These are phyloP conservation scores for Globisporangium cylindrosporum DNA, from an alignment of 352 stramenopile genomes.

Conservation along the genomic window DNA sequence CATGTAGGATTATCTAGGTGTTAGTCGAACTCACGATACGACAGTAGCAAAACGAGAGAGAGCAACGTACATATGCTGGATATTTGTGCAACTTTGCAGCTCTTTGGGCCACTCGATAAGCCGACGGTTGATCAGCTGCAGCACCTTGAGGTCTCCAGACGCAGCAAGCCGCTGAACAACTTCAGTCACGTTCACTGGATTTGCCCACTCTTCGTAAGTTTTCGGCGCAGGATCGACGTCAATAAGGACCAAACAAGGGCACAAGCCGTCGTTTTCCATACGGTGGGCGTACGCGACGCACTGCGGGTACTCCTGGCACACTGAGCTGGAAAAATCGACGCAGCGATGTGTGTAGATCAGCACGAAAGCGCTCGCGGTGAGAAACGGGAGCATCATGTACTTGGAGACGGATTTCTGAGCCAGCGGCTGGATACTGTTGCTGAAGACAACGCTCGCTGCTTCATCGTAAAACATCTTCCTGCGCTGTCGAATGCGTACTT, in stretches of 20 bases:
- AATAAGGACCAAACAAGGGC: slow-evolving; percentile 36
- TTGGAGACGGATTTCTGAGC: slow-evolving; percentile 13
- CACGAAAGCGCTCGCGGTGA: slow-evolving; percentile 13
- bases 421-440: neutral
- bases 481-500: slow-evolving; percentile 10
- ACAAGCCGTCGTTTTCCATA: slow-evolving; percentile 17
- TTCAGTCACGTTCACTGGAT: slow-evolving; percentile 23
- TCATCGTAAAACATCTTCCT: slow-evolving; percentile 12
- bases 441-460: no score
- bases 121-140: slow-evolving; percentile 40
- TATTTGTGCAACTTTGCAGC: slow-evolving; percentile 25
- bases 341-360: slow-evolving; percentile 8
- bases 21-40: no score
- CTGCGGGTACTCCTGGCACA: slow-evolving; percentile 23
- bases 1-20: neutral
- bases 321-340: neutral
- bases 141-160: slow-evolving; percentile 29
- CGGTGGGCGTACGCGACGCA: slow-evolving; percentile 27
- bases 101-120: slow-evolving; percentile 25
- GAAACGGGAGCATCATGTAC: slow-evolving; percentile 19
- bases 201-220: slow-evolving; percentile 26
- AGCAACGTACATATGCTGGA: slow-evolving; percentile 36
- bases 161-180: slow-evolving; percentile 22
- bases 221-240: slow-evolving; percentile 19
- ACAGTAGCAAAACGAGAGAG: no score